phyloP scores from a whole-genome alignment of 768 basidiomycete species.

The Sarcodon sp. region DNA sequence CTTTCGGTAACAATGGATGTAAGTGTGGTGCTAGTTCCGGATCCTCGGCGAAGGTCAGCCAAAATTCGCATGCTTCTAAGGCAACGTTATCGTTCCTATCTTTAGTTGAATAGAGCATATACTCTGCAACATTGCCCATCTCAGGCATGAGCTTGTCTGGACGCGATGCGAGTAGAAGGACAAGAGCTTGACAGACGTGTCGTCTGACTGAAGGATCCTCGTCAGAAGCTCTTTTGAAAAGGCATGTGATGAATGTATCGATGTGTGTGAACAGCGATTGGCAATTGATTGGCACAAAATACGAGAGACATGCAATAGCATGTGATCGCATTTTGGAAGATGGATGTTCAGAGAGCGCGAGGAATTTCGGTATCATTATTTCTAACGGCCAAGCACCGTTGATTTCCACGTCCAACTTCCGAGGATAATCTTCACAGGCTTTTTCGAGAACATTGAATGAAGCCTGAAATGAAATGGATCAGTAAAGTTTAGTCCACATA shows the following conservation, averaged over 20 bases:
- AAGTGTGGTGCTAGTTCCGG: constrained; percentile 75
- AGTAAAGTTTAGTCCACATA: background rate
- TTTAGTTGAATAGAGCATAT: constrained; percentile 97
- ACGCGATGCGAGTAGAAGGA: constrained; percentile 81
- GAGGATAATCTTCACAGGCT: constrained; percentile 93
- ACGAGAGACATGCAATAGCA: constrained; percentile 88
- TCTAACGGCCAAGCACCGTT: constrained; percentile 89
- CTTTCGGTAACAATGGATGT: constrained; percentile 77
- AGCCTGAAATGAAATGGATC: constrained; percentile 34
- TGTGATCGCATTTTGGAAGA: constrained; percentile 85
- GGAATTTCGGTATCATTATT: constrained; percentile 94
- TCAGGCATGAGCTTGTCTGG: constrained; percentile 97
- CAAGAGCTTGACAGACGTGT: constrained; percentile 92
- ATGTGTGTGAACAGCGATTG: constrained; percentile 86
- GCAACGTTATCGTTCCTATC: constrained; percentile 96
- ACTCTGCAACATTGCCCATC: constrained; percentile 90
- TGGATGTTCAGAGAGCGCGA: constrained; percentile 75
- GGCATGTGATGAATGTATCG: constrained; percentile 83
- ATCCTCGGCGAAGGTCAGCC: constrained; percentile 98
- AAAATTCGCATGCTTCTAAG: constrained; percentile 98
- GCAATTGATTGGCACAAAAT: constrained; percentile 79
- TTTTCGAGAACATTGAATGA: constrained; percentile 92
- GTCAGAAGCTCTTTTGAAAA: constrained; percentile 94
- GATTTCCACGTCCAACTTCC: constrained; percentile 90
- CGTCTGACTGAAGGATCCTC: constrained; percentile 88